These are phyloP conservation scores for Syzygium oleosum DNA, from an alignment of 345 rosid species.

Conservation along the genomic window DNA sequence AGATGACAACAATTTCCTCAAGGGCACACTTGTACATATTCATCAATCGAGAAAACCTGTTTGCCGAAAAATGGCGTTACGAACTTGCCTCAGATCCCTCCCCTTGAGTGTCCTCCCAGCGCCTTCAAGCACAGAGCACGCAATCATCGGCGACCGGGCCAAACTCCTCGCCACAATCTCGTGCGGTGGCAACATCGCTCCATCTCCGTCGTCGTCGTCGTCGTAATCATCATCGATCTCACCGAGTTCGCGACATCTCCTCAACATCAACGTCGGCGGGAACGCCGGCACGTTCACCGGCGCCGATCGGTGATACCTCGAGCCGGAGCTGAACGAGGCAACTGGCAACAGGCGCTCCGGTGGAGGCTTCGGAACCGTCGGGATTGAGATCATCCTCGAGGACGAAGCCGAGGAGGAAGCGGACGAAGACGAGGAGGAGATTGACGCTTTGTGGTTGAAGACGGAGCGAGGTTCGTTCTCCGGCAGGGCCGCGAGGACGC, in stretches of 20 bases:
- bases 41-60: conserved; percentile 29
- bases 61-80: conserved; percentile 24
- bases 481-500: conserved; percentile 25
- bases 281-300: conserved; percentile 25
- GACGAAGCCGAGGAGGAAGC: conserved; percentile 1
- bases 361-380: conserved; percentile 17
- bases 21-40: not conserved
- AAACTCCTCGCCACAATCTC: conserved; percentile 32
- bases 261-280: not conserved
- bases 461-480: conserved; percentile 9
- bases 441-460: conserved; percentile 13
- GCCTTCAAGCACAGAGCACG: conserved; percentile 34
- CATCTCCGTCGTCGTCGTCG: conserved; percentile 5
- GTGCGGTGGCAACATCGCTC: conserved; percentile 30
- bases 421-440: conserved; percentile 10
- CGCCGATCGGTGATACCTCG: conserved; percentile 22
- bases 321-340: not conserved
- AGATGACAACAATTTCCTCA: not conserved
- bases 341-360: conserved; percentile 7
- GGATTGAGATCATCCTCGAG: conserved; percentile 7
- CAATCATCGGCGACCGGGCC: conserved; percentile 11
- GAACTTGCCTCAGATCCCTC: conserved; percentile 33
- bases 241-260: conserved; percentile 10
- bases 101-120: conserved; percentile 35
- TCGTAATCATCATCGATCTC: conserved; percentile 7